phyloP scores from a whole-genome alignment of 2,329 filamentous ascomycete species.

The Calcarisporium arbuscula region DNA sequence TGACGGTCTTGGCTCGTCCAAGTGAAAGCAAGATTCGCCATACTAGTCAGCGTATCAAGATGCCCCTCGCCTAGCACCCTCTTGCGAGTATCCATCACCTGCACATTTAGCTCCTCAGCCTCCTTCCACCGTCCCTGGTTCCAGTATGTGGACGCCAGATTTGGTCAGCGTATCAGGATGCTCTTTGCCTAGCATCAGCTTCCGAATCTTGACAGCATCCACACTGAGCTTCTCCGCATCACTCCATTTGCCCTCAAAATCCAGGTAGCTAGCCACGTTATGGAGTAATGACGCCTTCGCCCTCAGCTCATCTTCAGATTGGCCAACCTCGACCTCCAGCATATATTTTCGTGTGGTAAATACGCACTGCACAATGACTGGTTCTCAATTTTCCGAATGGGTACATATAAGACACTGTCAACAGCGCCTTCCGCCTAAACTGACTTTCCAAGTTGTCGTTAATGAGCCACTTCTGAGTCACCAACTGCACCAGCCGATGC shows the following conservation, averaged over 20 bases:
- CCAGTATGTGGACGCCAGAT: not conserved
- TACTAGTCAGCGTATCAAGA: not conserved
- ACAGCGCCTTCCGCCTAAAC: slow-evolving; percentile 1
- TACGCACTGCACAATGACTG: slow-evolving; percentile 13
- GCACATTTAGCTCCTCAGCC: not conserved
- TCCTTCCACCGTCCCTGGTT: not conserved
- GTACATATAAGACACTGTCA: slow-evolving; percentile 1
- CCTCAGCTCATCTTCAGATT: not conserved
- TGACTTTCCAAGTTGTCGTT: not conserved
- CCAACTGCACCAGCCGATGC: slow-evolving; percentile 11
- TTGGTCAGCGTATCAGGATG: slow-evolving; percentile 3
- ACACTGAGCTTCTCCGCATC: not conserved
- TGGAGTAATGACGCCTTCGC: not conserved
- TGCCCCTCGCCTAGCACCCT: not conserved
- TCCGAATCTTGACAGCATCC: not conserved
- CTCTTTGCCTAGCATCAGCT: not conserved
- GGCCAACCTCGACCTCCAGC: not conserved
- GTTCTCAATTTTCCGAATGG: not conserved
- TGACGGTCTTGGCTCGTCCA: too few relatives aligned
- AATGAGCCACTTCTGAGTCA: slow-evolving; percentile 3
- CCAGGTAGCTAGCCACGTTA: not conserved
- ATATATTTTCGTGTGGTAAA: not conserved
- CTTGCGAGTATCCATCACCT: not conserved
- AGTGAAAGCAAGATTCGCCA: not conserved
- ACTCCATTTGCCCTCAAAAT: not conserved